These are phyloP conservation scores for Leucoagaricus sp. DNA, from an alignment of 1,284 basidiomycete species.

Conservation along the genomic window DNA sequence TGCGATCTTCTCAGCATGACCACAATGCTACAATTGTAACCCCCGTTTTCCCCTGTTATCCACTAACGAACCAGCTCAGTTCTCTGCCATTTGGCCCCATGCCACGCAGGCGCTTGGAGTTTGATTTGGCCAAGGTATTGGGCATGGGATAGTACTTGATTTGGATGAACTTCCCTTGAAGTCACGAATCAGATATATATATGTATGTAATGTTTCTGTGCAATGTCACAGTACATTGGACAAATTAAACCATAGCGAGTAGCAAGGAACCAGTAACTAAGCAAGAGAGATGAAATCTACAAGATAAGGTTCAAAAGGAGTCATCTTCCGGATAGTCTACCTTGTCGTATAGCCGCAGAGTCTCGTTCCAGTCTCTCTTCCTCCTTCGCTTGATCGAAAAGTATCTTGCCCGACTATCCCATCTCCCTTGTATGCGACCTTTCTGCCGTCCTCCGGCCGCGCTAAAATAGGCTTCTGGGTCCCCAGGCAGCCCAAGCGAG, in stretches of 20 bases:
- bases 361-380: slow-evolving; percentile 89
- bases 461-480: slow-evolving; percentile 68
- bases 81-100: neutral
- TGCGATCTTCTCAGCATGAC: neutral
- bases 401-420: slow-evolving; percentile 72
- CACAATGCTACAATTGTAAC: neutral
- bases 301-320: slow-evolving; percentile 8
- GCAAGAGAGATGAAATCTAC: neutral
- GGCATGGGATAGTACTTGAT: neutral
- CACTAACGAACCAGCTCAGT: slow-evolving; percentile 1
- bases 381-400: slow-evolving; percentile 77
- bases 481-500: slow-evolving; percentile 61
- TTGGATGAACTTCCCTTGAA: neutral
- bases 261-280: neutral
- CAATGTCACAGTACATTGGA: neutral
- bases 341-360: slow-evolving; percentile 74
- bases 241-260: neutral
- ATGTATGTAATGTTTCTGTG: neutral
- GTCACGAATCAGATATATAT: neutral
- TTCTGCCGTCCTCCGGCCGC: slow-evolving; percentile 61
- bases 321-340: slow-evolving; percentile 68
- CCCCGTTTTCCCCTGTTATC: neutral
- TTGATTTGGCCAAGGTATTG: neutral
- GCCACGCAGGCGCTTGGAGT: neutral
- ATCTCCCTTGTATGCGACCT: slow-evolving; percentile 61